Evolutionary conservation across 352 stramenopile species (phyloP), one percentile per base, ranked within the genome.

Genomic region (Globisporangium paroecandrum): DNA sequence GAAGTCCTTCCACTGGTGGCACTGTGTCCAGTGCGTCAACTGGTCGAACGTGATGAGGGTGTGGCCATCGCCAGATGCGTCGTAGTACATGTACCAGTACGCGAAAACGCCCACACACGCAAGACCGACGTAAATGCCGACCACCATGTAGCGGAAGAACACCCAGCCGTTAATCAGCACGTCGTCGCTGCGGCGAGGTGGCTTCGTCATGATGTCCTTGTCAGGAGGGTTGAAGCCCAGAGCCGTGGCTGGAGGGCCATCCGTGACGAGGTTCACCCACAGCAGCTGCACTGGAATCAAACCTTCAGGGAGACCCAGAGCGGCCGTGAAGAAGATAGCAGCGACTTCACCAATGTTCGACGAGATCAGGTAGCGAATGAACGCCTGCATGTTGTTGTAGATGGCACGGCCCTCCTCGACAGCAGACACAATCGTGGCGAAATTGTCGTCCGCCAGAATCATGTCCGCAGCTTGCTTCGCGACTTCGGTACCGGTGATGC

Each of bases 231-330:
- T 99, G 79, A 99, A 99, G 29, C 97, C 97, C 5, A 99, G 88
- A 18, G 98, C 96, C 20, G 97, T 99, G 1, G 98, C 98, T 18
- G 98, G 98, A 32, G 96, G 97, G 32, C 97, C 98, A 77, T 99
- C 98, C 12, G 98, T 99, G 41, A 99, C 97, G 20, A 99, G 83
- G 81, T 99, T 99, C n/a, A 99, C 97, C 97, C 97, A 99, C 13
- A 99, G 79, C 13, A 99, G 83, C 77, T 99, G 98, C 68, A 99
- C 98, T 1, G 98, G 96, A 62, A 98, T 99, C 24, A 99, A 81
- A 25, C 95, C 95, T 74, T 99, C 97, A 0, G 98, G 98, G 34
- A 99, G 85, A 47, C 98, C 97, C 34, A 98, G 79, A 12, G 98
- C 81, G 5, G 96, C 96, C 22, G 96, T 97, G 72, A 99, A 97